A percentile compares a stretch with the other conserved stretches of the same genome.
Conservation (phyloP, 140 eudicot genomes). For the Flaveria floridana region DNA sequence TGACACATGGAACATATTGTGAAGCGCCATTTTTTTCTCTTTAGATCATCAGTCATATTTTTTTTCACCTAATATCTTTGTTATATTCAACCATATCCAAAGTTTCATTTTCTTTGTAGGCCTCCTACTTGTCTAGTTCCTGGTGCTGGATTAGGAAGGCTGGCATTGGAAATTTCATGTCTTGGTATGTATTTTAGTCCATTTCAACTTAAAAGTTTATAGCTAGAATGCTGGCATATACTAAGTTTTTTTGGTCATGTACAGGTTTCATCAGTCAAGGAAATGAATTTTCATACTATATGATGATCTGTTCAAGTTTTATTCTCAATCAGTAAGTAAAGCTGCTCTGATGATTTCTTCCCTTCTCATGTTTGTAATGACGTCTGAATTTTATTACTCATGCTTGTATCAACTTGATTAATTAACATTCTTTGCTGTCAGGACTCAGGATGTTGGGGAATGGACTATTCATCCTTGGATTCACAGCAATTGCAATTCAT, state of each 20-base stretch:
- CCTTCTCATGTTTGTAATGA: background rate
- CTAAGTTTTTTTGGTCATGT: background rate
- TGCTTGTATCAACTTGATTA: slow-evolving; percentile 12
- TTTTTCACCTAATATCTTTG: background rate
- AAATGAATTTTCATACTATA: slow-evolving; percentile 96
- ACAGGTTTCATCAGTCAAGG: slow-evolving; percentile 91
- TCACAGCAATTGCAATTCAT: slow-evolving; percentile 92
- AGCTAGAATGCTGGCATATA: slow-evolving; percentile 15
- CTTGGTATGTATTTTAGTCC: slow-evolving; percentile 50
- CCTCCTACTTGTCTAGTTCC: slow-evolving; percentile 94
- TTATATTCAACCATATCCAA: slow-evolving; percentile 9
- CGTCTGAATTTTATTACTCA: slow-evolving; percentile 3
- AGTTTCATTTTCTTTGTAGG: slow-evolving; percentile 38
- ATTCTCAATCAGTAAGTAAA: slow-evolving; percentile 87
- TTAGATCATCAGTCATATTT: background rate
- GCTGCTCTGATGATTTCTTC: slow-evolving; percentile 4
- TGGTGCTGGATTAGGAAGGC: slow-evolving; percentile 98
- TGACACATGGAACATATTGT: slow-evolving; percentile 21
- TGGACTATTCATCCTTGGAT: slow-evolving; percentile 97
- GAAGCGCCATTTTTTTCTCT: background rate
- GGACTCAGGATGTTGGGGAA: slow-evolving; percentile 61
- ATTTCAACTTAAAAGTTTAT: slow-evolving; percentile 2
- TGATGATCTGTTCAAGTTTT: slow-evolving; percentile 99
- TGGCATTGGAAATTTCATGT: slow-evolving; percentile 93
- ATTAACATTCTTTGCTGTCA: slow-evolving; percentile 21